Evolutionary conservation across 352 stramenopile species (phyloP).

Genomic region (Phytophthora ramorum): DNA sequence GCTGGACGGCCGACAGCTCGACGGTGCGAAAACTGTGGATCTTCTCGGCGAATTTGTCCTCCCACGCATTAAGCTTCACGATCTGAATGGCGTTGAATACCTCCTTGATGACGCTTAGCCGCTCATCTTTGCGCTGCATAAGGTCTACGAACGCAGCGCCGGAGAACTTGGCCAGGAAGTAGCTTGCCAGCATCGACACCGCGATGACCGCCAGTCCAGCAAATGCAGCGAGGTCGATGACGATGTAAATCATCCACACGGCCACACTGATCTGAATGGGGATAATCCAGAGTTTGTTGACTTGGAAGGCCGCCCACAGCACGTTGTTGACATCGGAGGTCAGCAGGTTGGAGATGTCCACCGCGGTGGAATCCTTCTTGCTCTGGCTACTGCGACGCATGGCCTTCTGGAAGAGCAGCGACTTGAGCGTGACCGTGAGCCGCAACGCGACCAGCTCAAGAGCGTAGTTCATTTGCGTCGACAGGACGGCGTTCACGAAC

Average conservation of each 20-base stretch:
- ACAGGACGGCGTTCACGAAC: constrained; percentile 38
- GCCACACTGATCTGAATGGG: constrained; percentile 49
- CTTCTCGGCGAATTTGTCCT: constrained; percentile 83
- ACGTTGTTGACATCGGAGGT: constrained; percentile 87
- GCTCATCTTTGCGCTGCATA: constrained; percentile 87
- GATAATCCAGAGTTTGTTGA: constrained; percentile 61
- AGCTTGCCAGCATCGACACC: constrained; percentile 46
- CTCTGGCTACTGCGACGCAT: constrained; percentile 36
- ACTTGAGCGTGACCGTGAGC: constrained; percentile 45
- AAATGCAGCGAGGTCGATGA: constrained; percentile 54
- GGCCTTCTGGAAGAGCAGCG: constrained; percentile 53
- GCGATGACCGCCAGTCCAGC: constrained; percentile 46
- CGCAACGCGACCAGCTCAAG: constrained; percentile 42
- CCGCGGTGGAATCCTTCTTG: constrained; percentile 14
- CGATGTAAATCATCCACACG: constrained; percentile 47
- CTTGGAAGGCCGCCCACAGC: constrained; percentile 39
- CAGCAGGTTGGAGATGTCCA: constrained; percentile 95
- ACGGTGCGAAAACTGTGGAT: constrained; percentile 68
- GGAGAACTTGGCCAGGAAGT: constrained; percentile 57
- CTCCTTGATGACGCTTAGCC: constrained; percentile 93
- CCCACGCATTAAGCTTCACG: constrained; percentile 96
- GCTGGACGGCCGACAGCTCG: constrained; percentile 84
- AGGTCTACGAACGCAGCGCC: constrained; percentile 78
- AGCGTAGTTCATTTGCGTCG: constrained; percentile 27
- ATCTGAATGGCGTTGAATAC: constrained; percentile 93